Base-by-base conservation (phyloP, 805 yeast genomes). In the Sugiyamaella qingdaonensis region DNA sequence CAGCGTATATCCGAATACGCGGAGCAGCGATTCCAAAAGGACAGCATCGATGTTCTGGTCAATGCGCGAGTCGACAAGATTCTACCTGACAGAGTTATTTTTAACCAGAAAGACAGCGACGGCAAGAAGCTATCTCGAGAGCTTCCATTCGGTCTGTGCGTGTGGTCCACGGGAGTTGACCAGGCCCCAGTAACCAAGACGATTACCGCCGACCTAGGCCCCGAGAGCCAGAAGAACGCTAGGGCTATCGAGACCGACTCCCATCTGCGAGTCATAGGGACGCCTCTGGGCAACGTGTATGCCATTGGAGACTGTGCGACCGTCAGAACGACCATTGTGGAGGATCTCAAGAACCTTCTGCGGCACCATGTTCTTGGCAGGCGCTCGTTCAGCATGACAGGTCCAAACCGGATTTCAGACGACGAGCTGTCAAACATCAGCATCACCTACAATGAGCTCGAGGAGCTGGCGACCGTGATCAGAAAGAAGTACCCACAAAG, bases 81-180 rank as follows among this genome's bases (percentile, higher is more conserved):
- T 47, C 63, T 75, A 49, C 78, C 80, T 8, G 81, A 81, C 61
- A 73, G 74, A 46, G 88, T 85, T 4, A 61, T 82, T 11, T 85
- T 82, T 67, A 75, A 77, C 44, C 85, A 81, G 62, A 74, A 77
- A 16, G 69, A 67, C 32, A 57, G 57, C 39, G 56, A 62, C 29
- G 71, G 70, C 39, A 60, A 64, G 39, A 60, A 61, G 19, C 69
- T 62, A 35, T 49, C 66, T 35, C 79, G 77, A 64, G 76, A 78
- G 54, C 66, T 85, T 48, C 85, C 88, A 46, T 84, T 77, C 55
- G 90, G 90, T 10, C 65, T 85, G 35, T 82, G 88, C 64, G 65
- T 85, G 45, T 85, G 90, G 90, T 83, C 88, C 1, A 85, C 90
- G 0, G 90, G 90, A 55, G 86, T 84, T 37, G 80, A 86, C 5